Evolutionary conservation across 2,329 filamentous ascomycete species (phyloP), one percentile per base, ranked within the genome.

Genomic region (Geosmithia flava): DNA sequence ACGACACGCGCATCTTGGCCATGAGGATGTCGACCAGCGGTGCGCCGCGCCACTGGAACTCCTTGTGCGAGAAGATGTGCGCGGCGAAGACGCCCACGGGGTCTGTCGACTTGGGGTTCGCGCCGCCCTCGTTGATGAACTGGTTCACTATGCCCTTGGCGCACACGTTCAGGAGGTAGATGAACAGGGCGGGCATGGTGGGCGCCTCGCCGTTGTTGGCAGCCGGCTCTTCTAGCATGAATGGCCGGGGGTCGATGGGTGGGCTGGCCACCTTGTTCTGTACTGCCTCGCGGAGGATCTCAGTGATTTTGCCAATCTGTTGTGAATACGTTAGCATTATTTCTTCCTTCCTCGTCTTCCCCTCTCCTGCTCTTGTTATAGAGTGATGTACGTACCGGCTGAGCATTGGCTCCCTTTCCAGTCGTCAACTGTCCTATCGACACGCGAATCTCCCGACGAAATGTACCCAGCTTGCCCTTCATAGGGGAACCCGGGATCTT

Each of bases 21-120:
- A 95, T 83, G 29, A 97, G 72, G 50, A 97, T 86, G 59, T 94
- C 87, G 47, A 88, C 82, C 50, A 95, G 71, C 1, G 82, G 75
- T 45, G 75, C 66, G 8, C 80, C 83, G 46, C 81, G 75, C 73
- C 81, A 85, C 48, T 76, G 70, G 58, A 87, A 85, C 16, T 78
- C 72, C 17, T 78, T 72, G 47, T 76, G 72, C 1, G 85, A 83
- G 60, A 94, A 91, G 29, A 94, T 75, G 53, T 82, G 79, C 7
- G 83, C 84, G 1, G 82, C 75, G 20, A 90, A 72, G 20, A 91
- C 78, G n/a, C 88, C 88, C 43, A 94, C 75, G 1, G 86, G 83
- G 55, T 93, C 85, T 10, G 87, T 87, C 6, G 78, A 74, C 52
- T 76, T 77, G 1, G 78, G 73, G 47, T 80, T 78, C 20, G 79